Evolutionary conservation across 2,329 filamentous ascomycete species (phyloP).

Genomic region (Alternaria incomplexa): DNA sequence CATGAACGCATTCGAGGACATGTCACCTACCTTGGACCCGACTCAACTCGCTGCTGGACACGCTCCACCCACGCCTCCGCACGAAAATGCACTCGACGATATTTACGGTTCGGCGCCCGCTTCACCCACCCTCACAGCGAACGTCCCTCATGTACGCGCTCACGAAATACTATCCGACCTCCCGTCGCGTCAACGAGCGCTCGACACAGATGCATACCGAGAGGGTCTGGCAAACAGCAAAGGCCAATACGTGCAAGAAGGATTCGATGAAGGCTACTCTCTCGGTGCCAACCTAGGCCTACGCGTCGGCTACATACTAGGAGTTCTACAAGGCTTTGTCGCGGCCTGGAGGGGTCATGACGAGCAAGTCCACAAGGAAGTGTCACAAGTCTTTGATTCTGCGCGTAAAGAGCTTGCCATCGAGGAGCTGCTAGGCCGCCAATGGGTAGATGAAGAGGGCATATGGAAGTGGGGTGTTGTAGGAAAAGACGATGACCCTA

Average conservation of each 20-base stretch:
- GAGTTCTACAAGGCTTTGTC: constrained; percentile 75
- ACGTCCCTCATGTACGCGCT: background rate
- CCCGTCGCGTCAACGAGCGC: constrained; percentile 73
- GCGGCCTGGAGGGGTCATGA: constrained; percentile 52
- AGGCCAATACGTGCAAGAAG: constrained; percentile 75
- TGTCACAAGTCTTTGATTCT: constrained; percentile 40
- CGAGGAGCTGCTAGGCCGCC: constrained; percentile 65
- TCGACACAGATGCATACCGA: constrained; percentile 86
- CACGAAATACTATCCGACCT: constrained; percentile 70
- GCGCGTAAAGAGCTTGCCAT: constrained; percentile 68
- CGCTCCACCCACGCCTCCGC: constrained; percentile 42
- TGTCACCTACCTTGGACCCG: constrained; percentile 34
- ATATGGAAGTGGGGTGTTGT: constrained; percentile 70
- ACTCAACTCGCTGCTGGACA: constrained; percentile 37
- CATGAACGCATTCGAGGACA: constrained; percentile 28
- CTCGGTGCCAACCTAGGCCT: constrained; percentile 82
- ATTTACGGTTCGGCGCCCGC: constrained; percentile 55
- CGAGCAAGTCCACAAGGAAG: constrained; percentile 32
- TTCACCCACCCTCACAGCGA: constrained; percentile 39
- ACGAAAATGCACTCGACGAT: constrained; percentile 50
- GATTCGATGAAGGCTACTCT: constrained; percentile 90
- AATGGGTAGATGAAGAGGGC: constrained; percentile 74
- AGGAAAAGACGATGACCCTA: constrained; percentile 42
- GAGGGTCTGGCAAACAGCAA: constrained; percentile 84
- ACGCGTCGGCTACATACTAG: constrained; percentile 75